phyloP scores from a whole-genome alignment of 1,284 basidiomycete genomes.

The Sphagnurus paluster region DNA sequence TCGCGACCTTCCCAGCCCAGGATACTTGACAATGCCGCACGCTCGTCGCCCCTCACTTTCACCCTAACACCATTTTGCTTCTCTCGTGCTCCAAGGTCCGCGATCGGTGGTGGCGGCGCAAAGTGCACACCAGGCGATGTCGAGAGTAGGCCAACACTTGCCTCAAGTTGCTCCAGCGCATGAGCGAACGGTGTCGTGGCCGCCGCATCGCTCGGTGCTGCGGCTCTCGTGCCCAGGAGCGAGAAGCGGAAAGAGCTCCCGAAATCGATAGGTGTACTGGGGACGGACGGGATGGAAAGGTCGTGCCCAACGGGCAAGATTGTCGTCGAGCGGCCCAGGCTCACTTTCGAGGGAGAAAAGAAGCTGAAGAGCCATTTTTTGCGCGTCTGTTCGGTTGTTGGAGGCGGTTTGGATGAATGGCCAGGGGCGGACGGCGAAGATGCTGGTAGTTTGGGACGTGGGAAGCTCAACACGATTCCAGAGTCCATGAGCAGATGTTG shows the following conservation, averaged over 20 bases:
- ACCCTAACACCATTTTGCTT: constrained; percentile 32
- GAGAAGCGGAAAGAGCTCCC: constrained; percentile 41
- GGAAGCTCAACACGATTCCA: constrained; percentile 43
- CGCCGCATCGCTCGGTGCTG: constrained; percentile 3
- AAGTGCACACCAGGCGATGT: constrained; percentile 52
- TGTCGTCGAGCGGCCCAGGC: constrained; percentile 26
- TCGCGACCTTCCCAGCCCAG: constrained; percentile 60
- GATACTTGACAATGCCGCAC: constrained; percentile 47
- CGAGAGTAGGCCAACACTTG: constrained; percentile 43
- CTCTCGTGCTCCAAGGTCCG: constrained; percentile 51
- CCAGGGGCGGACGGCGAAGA: constrained; percentile 30
- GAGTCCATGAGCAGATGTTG: constrained; percentile 58
- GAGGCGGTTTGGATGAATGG: constrained; percentile 2
- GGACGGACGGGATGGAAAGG: constrained; percentile 34
- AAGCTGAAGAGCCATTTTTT: constrained; percentile 26
- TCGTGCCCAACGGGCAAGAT: constrained; percentile 32
- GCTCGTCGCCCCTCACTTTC: constrained; percentile 55
- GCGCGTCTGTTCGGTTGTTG: constrained; percentile 1
- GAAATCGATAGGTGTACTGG: constrained; percentile 27
- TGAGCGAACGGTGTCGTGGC: constrained; percentile 35
- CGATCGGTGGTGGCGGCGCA: constrained; percentile 45
- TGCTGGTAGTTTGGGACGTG: constrained; percentile 34
- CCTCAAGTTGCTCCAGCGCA: constrained; percentile 41
- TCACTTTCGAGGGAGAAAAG: constrained; percentile 26
- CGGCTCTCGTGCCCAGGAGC: constrained; percentile 34